phyloP scores from a whole-genome alignment of 768 basidiomycete species.

The Lentinula edodes region DNA sequence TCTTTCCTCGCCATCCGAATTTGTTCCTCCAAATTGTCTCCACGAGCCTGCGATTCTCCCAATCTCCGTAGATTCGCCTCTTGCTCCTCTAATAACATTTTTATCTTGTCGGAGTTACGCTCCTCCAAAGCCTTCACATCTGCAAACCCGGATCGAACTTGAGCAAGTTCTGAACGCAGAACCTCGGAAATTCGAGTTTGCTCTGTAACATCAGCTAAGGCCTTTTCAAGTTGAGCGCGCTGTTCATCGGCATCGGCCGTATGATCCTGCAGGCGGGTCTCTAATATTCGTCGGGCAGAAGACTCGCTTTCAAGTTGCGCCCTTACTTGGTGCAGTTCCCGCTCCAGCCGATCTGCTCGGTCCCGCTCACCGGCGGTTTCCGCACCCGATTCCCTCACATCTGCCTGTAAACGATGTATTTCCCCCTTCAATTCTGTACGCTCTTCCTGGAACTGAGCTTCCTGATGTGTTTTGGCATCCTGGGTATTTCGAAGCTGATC shows the following conservation, averaged over 20 bases:
- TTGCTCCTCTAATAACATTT: constrained; percentile 69
- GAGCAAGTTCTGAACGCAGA: constrained; percentile 57
- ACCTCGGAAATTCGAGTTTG: constrained; percentile 55
- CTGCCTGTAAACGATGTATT: constrained; percentile 44
- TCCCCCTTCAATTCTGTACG: constrained; percentile 50
- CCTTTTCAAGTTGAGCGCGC: constrained; percentile 46
- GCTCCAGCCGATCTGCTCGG: constrained; percentile 51
- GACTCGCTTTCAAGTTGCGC: constrained; percentile 61
- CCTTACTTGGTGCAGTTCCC: constrained; percentile 57
- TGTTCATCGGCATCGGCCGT: constrained; percentile 50
- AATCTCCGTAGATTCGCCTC: constrained; percentile 63
- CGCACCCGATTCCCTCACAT: constrained; percentile 34
- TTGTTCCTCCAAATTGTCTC: constrained; percentile 72
- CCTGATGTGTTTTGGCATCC: constrained; percentile 52
- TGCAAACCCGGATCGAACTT: constrained; percentile 56
- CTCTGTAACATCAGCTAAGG: constrained; percentile 64
- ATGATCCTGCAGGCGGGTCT: constrained; percentile 58
- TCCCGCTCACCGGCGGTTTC: constrained; percentile 39
- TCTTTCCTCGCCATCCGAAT: constrained; percentile 67
- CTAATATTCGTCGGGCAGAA: constrained; percentile 55
- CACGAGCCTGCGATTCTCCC: constrained; percentile 69
- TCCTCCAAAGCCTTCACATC: constrained; percentile 65
- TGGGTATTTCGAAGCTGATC: constrained; percentile 60
- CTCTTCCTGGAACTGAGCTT: constrained; percentile 54
- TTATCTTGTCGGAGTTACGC: constrained; percentile 57